These are phyloP conservation scores for Xanthoconium stramineum DNA, from an alignment of 768 basidiomycete species.

Conservation along the genomic window DNA sequence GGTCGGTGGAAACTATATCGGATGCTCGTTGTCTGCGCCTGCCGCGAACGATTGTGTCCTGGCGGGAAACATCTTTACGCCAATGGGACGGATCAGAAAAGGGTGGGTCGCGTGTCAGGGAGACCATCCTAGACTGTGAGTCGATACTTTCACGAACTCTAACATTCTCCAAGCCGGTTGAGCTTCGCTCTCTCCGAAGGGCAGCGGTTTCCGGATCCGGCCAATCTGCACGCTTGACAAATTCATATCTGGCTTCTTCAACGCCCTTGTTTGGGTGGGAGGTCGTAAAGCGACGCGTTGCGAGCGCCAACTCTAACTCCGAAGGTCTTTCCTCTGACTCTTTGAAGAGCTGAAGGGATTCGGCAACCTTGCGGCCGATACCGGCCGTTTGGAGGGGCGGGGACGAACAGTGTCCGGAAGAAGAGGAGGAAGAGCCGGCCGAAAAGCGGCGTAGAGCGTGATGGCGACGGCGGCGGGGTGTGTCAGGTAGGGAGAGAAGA, in stretches of 20 bases:
- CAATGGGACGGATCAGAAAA: slow-evolving; percentile 52
- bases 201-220: slow-evolving; percentile 75
- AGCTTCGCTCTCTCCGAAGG: slow-evolving; percentile 65
- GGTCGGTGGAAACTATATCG: slow-evolving; percentile 38
- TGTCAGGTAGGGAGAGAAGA: slow-evolving; percentile 35
- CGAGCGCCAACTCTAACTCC: slow-evolving; percentile 22
- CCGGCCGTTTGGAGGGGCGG: slow-evolving; percentile 31
- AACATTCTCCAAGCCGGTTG: slow-evolving; percentile 53
- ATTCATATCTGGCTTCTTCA: slow-evolving; percentile 69
- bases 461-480: slow-evolving; percentile 26
- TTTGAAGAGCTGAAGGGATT: slow-evolving; percentile 77
- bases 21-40: slow-evolving; percentile 55
- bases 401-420: not conserved
- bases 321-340: slow-evolving; percentile 50
- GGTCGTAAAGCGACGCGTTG: slow-evolving; percentile 32
- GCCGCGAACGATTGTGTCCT: slow-evolving; percentile 49
- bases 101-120: slow-evolving; percentile 42
- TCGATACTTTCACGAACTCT: slow-evolving; percentile 47
- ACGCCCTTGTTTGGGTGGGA: slow-evolving; percentile 49
- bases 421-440: slow-evolving; percentile 23
- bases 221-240: slow-evolving; percentile 84
- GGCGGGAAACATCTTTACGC: slow-evolving; percentile 49
- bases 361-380: slow-evolving; percentile 81
- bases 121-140: slow-evolving; percentile 21
- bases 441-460: slow-evolving; percentile 35